A percentile compares a stretch with the other conserved stretches of the same genome.
phyloP scores from a whole-genome alignment of 2,329 filamentous ascomycete genomes.

The Stachybotrys chartarum region DNA sequence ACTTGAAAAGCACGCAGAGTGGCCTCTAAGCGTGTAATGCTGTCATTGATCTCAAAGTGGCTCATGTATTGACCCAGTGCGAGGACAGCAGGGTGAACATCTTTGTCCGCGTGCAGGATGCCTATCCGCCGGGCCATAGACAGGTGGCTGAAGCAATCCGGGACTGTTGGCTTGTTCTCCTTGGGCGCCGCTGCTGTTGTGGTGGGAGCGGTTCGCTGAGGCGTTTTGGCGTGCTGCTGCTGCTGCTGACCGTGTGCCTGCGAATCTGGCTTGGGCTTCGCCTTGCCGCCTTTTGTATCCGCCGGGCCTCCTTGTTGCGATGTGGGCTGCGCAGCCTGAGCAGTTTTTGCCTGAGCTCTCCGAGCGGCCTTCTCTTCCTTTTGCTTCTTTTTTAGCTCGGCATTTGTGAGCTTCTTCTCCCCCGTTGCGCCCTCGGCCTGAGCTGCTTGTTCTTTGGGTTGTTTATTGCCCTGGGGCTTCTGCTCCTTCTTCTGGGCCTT shows the following conservation, averaged over 20 bases:
- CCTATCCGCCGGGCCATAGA: slow-evolving; percentile 56
- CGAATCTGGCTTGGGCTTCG: slow-evolving; percentile 39
- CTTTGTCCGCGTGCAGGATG: slow-evolving; percentile 55
- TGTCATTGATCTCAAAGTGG: slow-evolving; percentile 81
- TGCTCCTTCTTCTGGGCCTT: slow-evolving; percentile 17
- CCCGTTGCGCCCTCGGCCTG: slow-evolving; percentile 7
- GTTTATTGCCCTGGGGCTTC: slow-evolving; percentile 7
- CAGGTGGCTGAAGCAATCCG: slow-evolving; percentile 75
- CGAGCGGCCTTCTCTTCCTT: slow-evolving; percentile 89
- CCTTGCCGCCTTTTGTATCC: slow-evolving; percentile 39
- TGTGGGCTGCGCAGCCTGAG: slow-evolving; percentile 36
- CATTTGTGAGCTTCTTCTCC: slow-evolving; percentile 58
- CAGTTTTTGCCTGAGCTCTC: slow-evolving; percentile 62
- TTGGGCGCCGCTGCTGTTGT: slow-evolving; percentile 28
- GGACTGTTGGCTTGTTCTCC: slow-evolving; percentile 52
- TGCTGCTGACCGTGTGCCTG: slow-evolving; percentile 11
- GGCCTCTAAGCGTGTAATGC: slow-evolving; percentile 78
- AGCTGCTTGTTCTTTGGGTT: slow-evolving; percentile 7
- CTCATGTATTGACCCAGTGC: slow-evolving; percentile 85
- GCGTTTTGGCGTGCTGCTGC: slow-evolving; percentile 26
- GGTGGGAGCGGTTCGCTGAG: slow-evolving; percentile 19
- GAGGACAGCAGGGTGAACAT: slow-evolving; percentile 81
- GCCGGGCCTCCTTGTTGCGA: slow-evolving; percentile 17
- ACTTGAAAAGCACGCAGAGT: slow-evolving; percentile 86
- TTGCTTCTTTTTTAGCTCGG: slow-evolving; percentile 79